These are phyloP conservation scores for Lodderomyces jiufengensis DNA, from an alignment of 1,139 yeast species.

Conservation along the genomic window DNA sequence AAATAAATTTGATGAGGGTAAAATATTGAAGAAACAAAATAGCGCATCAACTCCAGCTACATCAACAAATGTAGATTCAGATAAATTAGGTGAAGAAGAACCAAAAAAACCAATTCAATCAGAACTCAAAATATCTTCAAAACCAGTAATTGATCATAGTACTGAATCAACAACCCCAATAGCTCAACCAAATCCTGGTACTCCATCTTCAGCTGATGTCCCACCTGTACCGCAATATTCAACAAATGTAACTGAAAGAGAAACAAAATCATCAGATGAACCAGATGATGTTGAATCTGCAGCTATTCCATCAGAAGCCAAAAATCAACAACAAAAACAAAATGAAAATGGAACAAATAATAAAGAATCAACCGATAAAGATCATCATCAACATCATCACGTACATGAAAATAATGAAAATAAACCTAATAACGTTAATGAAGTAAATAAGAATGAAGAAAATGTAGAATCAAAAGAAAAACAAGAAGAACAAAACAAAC, in stretches of 20 bases:
- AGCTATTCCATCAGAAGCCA: conserved; percentile 3
- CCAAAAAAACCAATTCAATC: conserved; percentile 1
- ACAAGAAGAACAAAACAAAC: neutral
- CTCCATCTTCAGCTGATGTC: conserved; percentile 7
- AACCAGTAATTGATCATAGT: neutral
- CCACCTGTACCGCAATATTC: conserved; percentile 21
- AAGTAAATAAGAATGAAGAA: neutral
- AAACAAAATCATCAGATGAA: conserved; percentile 5
- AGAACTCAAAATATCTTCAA: conserved; percentile 4
- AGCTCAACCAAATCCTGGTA: conserved; percentile 8
- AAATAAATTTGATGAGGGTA: conserved; percentile 23
- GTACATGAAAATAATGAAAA: neutral
- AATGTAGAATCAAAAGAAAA: neutral
- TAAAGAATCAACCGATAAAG: neutral
- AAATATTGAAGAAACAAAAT: conserved; percentile 14
- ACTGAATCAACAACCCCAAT: conserved; percentile 1
- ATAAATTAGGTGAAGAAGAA: neutral
- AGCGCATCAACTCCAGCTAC: conserved; percentile 4
- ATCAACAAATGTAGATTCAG: neutral
- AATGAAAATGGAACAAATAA: neutral
- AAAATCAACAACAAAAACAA: neutral
- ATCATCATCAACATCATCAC: conserved; percentile 3
- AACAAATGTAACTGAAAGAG: conserved; percentile 19
- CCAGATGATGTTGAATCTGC: conserved; percentile 5
- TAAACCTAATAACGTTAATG: neutral